Conservation (phyloP, 177 flowering plant species). For the Vitis hybrid region DNA sequence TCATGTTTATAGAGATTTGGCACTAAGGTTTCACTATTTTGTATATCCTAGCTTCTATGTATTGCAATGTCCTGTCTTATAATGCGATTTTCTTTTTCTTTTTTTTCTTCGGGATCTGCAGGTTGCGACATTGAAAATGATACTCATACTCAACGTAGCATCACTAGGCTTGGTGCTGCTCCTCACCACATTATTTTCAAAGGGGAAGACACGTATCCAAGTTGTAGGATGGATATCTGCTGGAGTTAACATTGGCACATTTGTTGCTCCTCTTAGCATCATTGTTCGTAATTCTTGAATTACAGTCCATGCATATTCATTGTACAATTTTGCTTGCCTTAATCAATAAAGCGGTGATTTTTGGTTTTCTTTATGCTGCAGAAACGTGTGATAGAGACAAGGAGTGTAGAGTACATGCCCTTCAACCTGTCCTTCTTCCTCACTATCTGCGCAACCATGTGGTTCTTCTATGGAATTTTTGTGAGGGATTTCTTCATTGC, state of each 20-base stretch:
- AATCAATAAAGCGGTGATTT: too few species aligned
- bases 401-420: slow-evolving; percentile 64
- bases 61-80: neutral
- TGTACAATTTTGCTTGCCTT: too few species aligned
- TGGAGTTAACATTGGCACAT: slow-evolving; percentile 27
- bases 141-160: slow-evolving; percentile 27
- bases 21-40: too few species aligned
- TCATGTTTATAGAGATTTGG: too few species aligned
- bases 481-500: slow-evolving; percentile 45
- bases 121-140: slow-evolving; percentile 27
- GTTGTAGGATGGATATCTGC: slow-evolving; percentile 46
- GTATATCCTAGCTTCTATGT: neutral
- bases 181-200: slow-evolving; percentile 9
- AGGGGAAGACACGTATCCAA: slow-evolving; percentile 12
- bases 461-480: slow-evolving; percentile 55
- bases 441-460: slow-evolving; percentile 40
- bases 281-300: slow-evolving; percentile 25
- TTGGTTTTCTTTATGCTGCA: slow-evolving; percentile 14
- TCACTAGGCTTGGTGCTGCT: slow-evolving; percentile 19
- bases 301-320: neutral
- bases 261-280: slow-evolving; percentile 46
- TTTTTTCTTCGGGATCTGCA: slow-evolving; percentile 6
- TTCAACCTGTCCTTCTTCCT: slow-evolving; percentile 43
- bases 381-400: slow-evolving; percentile 45
- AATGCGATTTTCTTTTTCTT: neutral